Percentiles rank a stretch among this genome's conserved stretches.
phyloP scores from a whole-genome alignment of 2,329 filamentous ascomycete species.

The Hansfordia pulvinata region DNA sequence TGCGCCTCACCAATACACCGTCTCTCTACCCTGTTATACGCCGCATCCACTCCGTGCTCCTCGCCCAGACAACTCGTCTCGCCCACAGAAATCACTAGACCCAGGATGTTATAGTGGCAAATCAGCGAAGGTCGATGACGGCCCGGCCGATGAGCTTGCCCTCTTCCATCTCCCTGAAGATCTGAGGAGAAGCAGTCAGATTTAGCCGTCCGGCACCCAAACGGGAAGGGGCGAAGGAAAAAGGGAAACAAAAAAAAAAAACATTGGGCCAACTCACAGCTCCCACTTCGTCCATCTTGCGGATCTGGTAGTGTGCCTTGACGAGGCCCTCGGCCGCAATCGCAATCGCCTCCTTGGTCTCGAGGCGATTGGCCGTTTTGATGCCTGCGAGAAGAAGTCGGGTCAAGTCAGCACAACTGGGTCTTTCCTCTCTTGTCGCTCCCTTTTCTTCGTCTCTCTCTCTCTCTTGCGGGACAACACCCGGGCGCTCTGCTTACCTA shows the following conservation, averaged over 20 bases:
- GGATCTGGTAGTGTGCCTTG: not conserved
- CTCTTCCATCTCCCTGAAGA: conserved; percentile 1
- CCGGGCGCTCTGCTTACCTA: not conserved
- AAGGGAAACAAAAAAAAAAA: not conserved
- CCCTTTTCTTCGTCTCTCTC: too few relatives aligned
- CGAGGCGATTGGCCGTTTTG: not conserved
- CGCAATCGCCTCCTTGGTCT: not conserved
- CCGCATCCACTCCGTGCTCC: too few relatives aligned
- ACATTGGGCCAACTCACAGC: not conserved
- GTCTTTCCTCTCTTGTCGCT: too few relatives aligned
- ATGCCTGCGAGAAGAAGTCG: not conserved
- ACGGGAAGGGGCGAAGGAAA: not conserved
- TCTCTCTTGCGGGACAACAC: too few relatives aligned
- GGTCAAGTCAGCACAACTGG: too few relatives aligned
- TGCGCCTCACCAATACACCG: too few relatives aligned
- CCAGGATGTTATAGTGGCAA: too few relatives aligned
- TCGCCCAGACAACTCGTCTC: too few relatives aligned
- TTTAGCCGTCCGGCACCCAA: too few relatives aligned
- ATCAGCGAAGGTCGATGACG: not conserved
- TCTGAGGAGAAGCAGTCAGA: too few relatives aligned
- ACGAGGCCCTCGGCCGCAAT: not conserved
- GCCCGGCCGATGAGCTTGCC: not conserved
- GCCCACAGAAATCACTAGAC: too few relatives aligned
- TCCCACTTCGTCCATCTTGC: not conserved
- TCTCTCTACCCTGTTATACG: too few relatives aligned